A percentile compares a stretch with the other conserved stretches of the same genome.
phyloP scores from a whole-genome alignment of 495 filamentous ascomycete genomes.

The Hypoxylon lenormandii region DNA sequence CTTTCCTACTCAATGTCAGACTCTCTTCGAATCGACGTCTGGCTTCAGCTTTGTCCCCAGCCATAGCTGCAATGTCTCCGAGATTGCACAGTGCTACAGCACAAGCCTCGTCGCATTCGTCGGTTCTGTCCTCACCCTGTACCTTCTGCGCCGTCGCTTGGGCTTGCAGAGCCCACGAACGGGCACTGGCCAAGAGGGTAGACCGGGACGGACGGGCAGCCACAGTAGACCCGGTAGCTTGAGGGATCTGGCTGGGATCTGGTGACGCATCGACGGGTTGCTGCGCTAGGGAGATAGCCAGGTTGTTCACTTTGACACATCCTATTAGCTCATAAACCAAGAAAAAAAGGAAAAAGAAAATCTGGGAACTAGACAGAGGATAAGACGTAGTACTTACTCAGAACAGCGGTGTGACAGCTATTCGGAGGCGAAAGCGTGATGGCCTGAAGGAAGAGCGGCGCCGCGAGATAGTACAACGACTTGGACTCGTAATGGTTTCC shows the following conservation, averaged over 20 bases:
- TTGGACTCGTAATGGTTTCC: conserved; percentile 76
- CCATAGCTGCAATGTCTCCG: conserved; percentile 80
- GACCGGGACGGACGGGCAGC: conserved; percentile 60
- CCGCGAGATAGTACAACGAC: conserved; percentile 78
- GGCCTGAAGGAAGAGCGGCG: conserved; percentile 89
- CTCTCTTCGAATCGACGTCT: conserved; percentile 73
- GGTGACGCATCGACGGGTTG: conserved; percentile 64
- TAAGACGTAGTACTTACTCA: conserved; percentile 65
- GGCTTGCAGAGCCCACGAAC: conserved; percentile 48
- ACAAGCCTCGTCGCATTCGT: conserved; percentile 88
- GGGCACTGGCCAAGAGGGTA: conserved; percentile 56
- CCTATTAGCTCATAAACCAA: conserved; percentile 13
- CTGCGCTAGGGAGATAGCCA: conserved; percentile 74
- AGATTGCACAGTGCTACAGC: conserved; percentile 86
- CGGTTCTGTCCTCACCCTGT: conserved; percentile 67
- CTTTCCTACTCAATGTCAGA: conserved; percentile 67
- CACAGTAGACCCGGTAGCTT: conserved; percentile 34
- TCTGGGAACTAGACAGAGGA: not conserved
- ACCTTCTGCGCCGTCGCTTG: conserved; percentile 50
- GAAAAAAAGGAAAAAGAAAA: not conserved
- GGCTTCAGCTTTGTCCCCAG: conserved; percentile 74
- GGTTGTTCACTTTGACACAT: conserved; percentile 72
- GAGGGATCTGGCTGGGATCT: conserved; percentile 38
- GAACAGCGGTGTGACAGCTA: conserved; percentile 73
- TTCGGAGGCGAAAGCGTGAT: conserved; percentile 71